These are phyloP conservation scores for Paramecium sexaurelia DNA, from an alignment of 73 alveolate species.

Conservation along the genomic window DNA sequence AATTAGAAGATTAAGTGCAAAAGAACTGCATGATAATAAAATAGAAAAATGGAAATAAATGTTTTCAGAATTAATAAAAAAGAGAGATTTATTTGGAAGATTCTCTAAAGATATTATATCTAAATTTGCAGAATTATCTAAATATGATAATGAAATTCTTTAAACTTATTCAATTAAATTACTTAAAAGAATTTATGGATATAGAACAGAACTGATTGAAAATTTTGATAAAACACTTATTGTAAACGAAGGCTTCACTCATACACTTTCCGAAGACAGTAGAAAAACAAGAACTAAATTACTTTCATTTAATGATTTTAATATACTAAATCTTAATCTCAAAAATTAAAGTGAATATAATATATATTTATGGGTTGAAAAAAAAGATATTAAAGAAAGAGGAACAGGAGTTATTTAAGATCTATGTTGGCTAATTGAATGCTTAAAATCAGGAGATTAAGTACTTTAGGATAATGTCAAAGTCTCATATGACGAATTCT, in stretches of 20 bases:
- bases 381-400: background rate
- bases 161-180: background rate
- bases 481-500: background rate
- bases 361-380: background rate
- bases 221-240: slow-evolving; percentile 1
- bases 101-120: background rate
- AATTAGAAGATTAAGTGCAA: background rate
- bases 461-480: background rate
- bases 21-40: background rate
- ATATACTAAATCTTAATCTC: background rate
- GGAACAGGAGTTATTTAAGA: slow-evolving; percentile 40
- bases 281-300: slow-evolving; percentile 7
- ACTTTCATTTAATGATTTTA: background rate
- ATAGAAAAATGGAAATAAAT: background rate
- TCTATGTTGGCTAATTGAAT: background rate
- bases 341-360: slow-evolving; percentile 25
- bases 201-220: slow-evolving; percentile 3
- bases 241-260: background rate
- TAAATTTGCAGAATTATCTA: background rate
- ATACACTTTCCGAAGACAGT: background rate
- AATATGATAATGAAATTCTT: background rate
- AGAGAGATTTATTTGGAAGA: background rate
- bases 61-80: background rate
- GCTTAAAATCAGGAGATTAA: background rate
- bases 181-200: slow-evolving; percentile 28